Base-by-base conservation (phyloP, 345 rosid species). In the Lepidium africanum region DNA sequence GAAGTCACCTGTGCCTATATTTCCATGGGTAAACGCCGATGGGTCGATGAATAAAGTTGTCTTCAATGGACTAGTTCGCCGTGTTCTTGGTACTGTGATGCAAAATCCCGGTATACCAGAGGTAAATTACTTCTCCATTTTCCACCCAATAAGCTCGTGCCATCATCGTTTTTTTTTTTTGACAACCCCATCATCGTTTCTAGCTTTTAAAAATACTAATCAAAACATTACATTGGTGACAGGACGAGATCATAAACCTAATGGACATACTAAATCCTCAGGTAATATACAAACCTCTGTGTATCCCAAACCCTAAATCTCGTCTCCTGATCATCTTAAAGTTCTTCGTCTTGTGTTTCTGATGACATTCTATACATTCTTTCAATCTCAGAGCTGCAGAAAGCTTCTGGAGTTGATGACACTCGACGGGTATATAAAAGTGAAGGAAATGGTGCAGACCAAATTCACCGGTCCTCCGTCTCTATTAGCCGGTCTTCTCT, bases 11-110 rank as follows among this genome's bases (percentile, higher is more conserved):
- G 58, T 80, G 59, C 96, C 93, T 35, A 84, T 94, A 78, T 76
- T 75, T 53, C 99, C 97, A 53, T 94, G 99, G 99, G 74, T 91
- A 60, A 91, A 91, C 76, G 97, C 91, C 63, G 91, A 94, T 81
- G 96, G 95, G 59, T 84, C 88, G 35, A 68, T 83, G 72, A 94
- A 94, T 71, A 82, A 52, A 50, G 53, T 58, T 46, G 87, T 91
- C 43, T 89, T 83, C 69, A 72, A 78, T 76, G 99, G 95, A 69
- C 91, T 94, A 55, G 33, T 85, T 32, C 96, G 95, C 33, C 91
- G 87, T 58, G 77, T 87, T 77, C 86, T 94, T 73, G 97, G 97
- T 15, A 84, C 78, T 5, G 91, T 89, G 78, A 83, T 91, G 97
- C 92, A 82, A 79, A 83, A 85, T 79, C 96, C 97, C 66, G 97